Conservation (phyloP, 2,329 filamentous ascomycete species). For the Plectosphaerella cucumerina region DNA sequence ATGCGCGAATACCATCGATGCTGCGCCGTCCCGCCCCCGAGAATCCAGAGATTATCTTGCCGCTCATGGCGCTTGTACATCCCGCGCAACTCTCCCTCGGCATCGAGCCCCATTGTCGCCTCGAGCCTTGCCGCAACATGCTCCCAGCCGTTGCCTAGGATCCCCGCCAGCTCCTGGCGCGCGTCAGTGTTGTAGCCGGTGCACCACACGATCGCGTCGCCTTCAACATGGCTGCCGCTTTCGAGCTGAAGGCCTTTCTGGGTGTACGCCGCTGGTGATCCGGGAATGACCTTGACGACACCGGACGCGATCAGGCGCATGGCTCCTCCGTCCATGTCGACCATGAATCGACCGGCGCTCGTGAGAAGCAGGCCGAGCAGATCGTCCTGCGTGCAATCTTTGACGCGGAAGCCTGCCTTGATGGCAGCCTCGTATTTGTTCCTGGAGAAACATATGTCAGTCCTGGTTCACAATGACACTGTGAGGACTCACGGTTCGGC, state of each 20-base stretch:
- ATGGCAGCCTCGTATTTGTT: conserved; percentile 5
- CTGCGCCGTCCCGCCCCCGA: conserved; percentile 25
- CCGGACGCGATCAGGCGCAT: conserved; percentile 22
- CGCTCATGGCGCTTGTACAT: conserved; percentile 30
- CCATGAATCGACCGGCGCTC: conserved; percentile 27
- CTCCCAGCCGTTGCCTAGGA: conserved; percentile 19
- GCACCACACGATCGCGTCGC: conserved; percentile 30
- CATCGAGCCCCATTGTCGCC: conserved; percentile 34
- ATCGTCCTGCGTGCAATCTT: conserved; percentile 8
- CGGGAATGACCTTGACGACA: conserved; percentile 10
- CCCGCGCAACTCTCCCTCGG: conserved; percentile 36
- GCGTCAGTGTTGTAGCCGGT: conserved; percentile 28
- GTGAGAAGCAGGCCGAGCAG: conserved; percentile 19
- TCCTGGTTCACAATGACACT: background rate
- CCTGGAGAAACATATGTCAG: background rate
- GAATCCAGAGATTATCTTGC: conserved; percentile 29
- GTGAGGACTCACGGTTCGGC: conserved; percentile 11
- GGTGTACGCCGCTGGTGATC: conserved; percentile 19
- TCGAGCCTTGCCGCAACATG: conserved; percentile 27
- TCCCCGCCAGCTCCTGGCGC: conserved; percentile 17
- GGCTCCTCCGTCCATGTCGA: conserved; percentile 25
- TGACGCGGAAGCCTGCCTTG: conserved; percentile 4
- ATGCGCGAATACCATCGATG: conserved; percentile 28
- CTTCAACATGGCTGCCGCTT: conserved; percentile 22
- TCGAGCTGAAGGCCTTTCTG: conserved; percentile 21